These are phyloP conservation scores for Colletotrichum sp. DNA, from an alignment of 2,329 filamentous ascomycete species.

Conservation along the genomic window DNA sequence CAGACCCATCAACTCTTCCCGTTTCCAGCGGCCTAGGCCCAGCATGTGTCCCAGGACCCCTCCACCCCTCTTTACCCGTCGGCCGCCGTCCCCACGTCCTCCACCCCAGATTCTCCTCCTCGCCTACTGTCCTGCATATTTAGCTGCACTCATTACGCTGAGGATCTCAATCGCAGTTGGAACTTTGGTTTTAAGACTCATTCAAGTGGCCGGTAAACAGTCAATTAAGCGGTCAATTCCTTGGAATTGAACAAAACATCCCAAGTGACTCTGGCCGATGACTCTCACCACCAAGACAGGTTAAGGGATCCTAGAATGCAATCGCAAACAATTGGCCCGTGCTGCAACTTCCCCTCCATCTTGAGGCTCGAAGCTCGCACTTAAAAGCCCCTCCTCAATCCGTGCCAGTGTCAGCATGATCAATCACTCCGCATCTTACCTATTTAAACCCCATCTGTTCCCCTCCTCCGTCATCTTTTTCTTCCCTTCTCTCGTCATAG, in stretches of 20 bases:
- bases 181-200: not conserved
- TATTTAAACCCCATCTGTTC: not conserved
- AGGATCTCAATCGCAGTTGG: not conserved
- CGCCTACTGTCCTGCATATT: not conserved
- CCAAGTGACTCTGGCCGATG: not conserved
- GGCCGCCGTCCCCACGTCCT: not conserved
- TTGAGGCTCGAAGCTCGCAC: not conserved
- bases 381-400: not conserved
- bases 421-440: not conserved
- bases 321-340: not conserved
- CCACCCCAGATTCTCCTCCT: not conserved
- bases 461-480: rapidly evolving
- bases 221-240: not conserved
- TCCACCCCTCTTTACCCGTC: not conserved
- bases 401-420: not conserved
- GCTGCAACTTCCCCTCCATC: not conserved
- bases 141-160: not conserved
- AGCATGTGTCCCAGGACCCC: not conserved
- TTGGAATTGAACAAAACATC: not conserved
- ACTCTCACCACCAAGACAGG: not conserved
- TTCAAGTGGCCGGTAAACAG: not conserved
- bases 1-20: not conserved
- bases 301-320: not conserved
- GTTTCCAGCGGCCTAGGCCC: not conserved
- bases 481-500: not conserved